phyloP scores from a whole-genome alignment of 306 rosid species.

The Prunus davidiana region DNA sequence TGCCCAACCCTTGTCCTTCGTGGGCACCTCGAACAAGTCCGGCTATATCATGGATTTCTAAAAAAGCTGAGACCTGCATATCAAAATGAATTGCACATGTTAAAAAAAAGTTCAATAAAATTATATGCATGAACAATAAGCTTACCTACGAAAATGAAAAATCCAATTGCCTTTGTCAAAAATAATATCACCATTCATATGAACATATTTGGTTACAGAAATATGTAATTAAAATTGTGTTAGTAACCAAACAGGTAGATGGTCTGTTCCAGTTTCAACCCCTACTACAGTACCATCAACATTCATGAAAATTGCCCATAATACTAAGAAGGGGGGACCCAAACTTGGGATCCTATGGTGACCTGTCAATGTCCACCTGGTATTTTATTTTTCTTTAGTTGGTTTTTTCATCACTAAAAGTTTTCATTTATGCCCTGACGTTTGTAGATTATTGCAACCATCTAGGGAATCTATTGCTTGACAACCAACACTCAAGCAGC shows the following conservation, averaged over 20 bases:
- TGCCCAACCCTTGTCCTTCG: conserved; percentile 96
- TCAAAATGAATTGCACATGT: conserved; percentile 9
- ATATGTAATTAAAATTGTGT: neutral
- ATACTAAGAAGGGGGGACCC: neutral
- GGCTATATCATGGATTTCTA: conserved; percentile 96
- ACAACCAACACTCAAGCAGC: too few relatives aligned
- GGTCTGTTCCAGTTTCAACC: neutral
- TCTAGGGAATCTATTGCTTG: too few relatives aligned
- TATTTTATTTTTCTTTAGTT: too few relatives aligned
- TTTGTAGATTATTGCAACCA: too few relatives aligned
- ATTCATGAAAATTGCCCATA: neutral
- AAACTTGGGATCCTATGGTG: too few relatives aligned
- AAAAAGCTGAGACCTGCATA: conserved; percentile 79
- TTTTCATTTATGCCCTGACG: too few relatives aligned
- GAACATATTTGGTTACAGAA: neutral
- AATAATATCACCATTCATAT: neutral
- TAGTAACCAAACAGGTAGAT: neutral
- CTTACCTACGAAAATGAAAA: neutral
- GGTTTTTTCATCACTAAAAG: too few relatives aligned
- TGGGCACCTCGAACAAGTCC: conserved; percentile 98
- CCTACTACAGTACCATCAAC: neutral
- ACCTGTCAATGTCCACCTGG: too few relatives aligned
- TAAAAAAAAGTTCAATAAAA: neutral
- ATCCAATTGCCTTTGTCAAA: neutral
- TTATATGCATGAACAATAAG: neutral